A percentile compares a stretch with the other conserved stretches of the same genome.
Conservation (phyloP, 163 green algal genomes). For the Chlorella variabilis region DNA sequence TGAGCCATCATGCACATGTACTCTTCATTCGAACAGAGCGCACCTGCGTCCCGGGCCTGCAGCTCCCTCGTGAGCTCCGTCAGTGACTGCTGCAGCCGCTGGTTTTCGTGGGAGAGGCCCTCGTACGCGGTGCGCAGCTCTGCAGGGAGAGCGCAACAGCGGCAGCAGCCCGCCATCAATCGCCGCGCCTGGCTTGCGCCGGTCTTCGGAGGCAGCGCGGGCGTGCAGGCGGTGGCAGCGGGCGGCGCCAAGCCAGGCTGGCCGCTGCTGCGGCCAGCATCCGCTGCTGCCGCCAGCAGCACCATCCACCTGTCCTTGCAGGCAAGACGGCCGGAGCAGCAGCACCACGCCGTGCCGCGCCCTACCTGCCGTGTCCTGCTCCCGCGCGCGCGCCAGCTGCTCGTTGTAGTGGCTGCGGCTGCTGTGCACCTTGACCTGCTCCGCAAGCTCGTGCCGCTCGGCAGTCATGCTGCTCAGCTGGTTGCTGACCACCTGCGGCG, state of each 20-base stretch:
- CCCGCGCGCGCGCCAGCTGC: conserved; percentile 30
- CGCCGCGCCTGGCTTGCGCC: too few species aligned
- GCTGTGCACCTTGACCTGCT: conserved; percentile 6
- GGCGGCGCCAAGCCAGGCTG: too few species aligned
- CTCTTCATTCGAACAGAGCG: neutral
- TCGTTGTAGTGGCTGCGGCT: conserved; percentile 38
- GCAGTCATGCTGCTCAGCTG: conserved; percentile 41
- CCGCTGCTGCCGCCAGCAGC: too few species aligned
- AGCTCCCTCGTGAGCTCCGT: conserved; percentile 70
- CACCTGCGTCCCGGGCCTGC: conserved; percentile 52
- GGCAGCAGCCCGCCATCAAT: too few species aligned
- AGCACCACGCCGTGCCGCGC: neutral
- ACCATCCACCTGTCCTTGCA: too few species aligned
- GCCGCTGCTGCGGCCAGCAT: too few species aligned
- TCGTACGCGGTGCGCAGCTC: conserved; percentile 30
- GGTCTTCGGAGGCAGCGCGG: too few species aligned
- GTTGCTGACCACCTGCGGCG: conserved; percentile 33
- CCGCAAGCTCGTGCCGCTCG: conserved; percentile 39
- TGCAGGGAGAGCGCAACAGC: neutral
- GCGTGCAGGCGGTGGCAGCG: too few species aligned
- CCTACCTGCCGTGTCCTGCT: conserved; percentile 16
- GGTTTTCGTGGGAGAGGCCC: conserved; percentile 44
- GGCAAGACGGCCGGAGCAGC: too few species aligned
- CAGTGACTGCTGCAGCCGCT: conserved; percentile 57
- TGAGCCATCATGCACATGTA: too few species aligned